Conservation (phyloP, 2,329 filamentous ascomycete genomes). For the Venturiaceae sp. region DNA sequence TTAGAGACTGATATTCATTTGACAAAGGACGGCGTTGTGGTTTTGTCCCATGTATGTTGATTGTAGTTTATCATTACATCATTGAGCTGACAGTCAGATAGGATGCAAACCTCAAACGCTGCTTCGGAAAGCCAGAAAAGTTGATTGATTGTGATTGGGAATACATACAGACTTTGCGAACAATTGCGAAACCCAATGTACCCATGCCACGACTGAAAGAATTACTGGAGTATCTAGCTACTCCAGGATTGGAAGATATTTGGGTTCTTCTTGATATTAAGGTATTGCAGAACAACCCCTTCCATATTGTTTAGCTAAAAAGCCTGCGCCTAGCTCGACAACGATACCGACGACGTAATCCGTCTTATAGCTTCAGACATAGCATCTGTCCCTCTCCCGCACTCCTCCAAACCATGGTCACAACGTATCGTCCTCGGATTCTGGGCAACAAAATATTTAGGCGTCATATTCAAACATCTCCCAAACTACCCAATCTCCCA, state of each 20-base stretch:
- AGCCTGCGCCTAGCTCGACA: conserved; percentile 46
- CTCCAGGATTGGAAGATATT: conserved; percentile 54
- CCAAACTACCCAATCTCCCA: conserved; percentile 56
- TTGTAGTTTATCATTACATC: background rate
- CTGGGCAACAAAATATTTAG: conserved; percentile 69
- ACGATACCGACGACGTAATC: conserved; percentile 63
- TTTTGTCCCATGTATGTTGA: conserved; percentile 68
- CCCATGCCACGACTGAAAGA: conserved; percentile 66
- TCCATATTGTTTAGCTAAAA: background rate
- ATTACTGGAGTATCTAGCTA: conserved; percentile 60
- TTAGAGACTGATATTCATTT: conserved; percentile 86
- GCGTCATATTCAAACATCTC: conserved; percentile 50
- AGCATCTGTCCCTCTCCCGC: conserved; percentile 33
- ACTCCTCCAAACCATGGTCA: conserved; percentile 49
- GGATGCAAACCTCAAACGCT: conserved; percentile 69
- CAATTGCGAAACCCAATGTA: conserved; percentile 56
- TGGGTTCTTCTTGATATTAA: conserved; percentile 90
- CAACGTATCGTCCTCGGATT: conserved; percentile 68
- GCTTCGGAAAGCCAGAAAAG: conserved; percentile 65
- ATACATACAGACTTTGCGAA: conserved; percentile 59
- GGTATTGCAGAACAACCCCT: conserved; percentile 31
- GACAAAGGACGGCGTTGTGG: conserved; percentile 71
- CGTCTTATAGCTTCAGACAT: conserved; percentile 56
- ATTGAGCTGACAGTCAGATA: conserved; percentile 21
- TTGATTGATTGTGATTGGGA: conserved; percentile 70